Base-by-base conservation (phyloP, 352 stramenopile genomes). In the Pythium myriotylum region DNA sequence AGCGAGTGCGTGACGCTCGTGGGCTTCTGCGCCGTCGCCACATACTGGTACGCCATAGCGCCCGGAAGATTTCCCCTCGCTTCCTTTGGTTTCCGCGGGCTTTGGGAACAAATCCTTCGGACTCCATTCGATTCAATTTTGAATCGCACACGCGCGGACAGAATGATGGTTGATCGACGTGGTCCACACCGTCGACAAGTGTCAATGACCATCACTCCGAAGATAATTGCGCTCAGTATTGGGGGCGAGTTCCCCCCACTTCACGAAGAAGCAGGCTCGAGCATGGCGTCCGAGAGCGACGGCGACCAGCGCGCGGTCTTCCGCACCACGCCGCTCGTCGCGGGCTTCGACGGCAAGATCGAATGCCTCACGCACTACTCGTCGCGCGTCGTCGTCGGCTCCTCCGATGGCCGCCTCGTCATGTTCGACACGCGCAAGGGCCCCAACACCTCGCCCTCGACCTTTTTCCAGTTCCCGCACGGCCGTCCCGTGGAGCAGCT, bases 1-100 rank as follows among this genome's bases (percentile, higher is more conserved):
- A 97, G 72, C 60, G 89, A 92, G 74, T 98, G 89, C 29, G 89
- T 96, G 24, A 98, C 91, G 68, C 84, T 92, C 54, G 93, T 98
- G 45, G 92, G 89, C 74, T 97, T 96, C 65, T 98, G 92, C 40
- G 92, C 88, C 47, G 92, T 97, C 37, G 94, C 92, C 37, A 98
- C 92, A 82, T 98, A 98, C 69, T 93, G 96, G 70, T 91, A 94
- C 29, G 83, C 72, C 84, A 94, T 92, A 14, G 12, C 39, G n/a
- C 19, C 29, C n/a, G n/a, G n/a, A n/a, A 35, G 23, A n/a, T 43
- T 53, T 53, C 19, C 42, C 23, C 19, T 50, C 20, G 20, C 49
- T 55, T 66, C 50, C 14, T 42, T 49, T 12, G 27, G 50, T 66
- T 66, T 66, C 59, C 49, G 49, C 59, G 51, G 39, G 53, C 37